A percentile compares a stretch with the other conserved stretches of the same genome.
These are phyloP conservation scores for Saxophila tyrrhenica DNA, from an alignment of 495 filamentous ascomycete genomes.

Conservation along the genomic window DNA sequence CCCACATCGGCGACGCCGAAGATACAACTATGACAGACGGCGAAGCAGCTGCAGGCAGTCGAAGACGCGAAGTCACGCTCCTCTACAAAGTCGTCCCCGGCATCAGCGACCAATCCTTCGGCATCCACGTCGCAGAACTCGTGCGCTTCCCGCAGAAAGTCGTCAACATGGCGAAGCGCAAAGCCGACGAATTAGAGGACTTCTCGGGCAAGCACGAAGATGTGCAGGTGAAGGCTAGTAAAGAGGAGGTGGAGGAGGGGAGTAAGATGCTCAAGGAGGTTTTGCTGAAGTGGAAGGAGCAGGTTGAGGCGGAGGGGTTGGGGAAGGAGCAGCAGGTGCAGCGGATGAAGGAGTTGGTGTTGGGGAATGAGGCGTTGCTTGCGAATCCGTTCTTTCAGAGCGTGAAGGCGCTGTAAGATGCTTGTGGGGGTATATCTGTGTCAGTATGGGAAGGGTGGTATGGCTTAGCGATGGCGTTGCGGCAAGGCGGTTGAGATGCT, in stretches of 20 bases:
- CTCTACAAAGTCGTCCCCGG: constrained; percentile 94
- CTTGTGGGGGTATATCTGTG: background rate
- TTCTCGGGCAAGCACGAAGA: constrained; percentile 51
- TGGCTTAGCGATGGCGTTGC: background rate
- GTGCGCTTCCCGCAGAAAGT: constrained; percentile 98
- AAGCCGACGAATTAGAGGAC: constrained; percentile 95
- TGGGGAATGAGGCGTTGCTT: constrained; percentile 55
- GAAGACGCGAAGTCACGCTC: constrained; percentile 79
- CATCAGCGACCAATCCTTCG: constrained; percentile 93
- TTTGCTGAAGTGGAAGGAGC: constrained; percentile 76
- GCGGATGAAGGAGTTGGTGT: constrained; percentile 69
- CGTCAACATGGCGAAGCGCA: constrained; percentile 94
- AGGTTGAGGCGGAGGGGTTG: constrained; percentile 55
- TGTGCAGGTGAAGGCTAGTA: constrained; percentile 46
- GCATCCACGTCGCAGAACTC: constrained; percentile 95
- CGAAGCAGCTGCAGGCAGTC: constrained; percentile 28
- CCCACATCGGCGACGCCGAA: constrained; percentile 62
- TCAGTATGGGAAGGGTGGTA: too few relatives aligned
- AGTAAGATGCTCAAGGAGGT: constrained; percentile 75
- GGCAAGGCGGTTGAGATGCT: background rate
- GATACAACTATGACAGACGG: constrained; percentile 20
- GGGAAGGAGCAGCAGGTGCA: constrained; percentile 66
- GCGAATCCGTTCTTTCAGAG: constrained; percentile 82
- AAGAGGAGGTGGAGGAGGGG: constrained; percentile 85
- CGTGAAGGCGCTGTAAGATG: constrained; percentile 61